Evolutionary conservation across 305 asterid genomes (phyloP), one percentile per base, ranked within the genome.

Genomic region (Fraxinus nigra): DNA sequence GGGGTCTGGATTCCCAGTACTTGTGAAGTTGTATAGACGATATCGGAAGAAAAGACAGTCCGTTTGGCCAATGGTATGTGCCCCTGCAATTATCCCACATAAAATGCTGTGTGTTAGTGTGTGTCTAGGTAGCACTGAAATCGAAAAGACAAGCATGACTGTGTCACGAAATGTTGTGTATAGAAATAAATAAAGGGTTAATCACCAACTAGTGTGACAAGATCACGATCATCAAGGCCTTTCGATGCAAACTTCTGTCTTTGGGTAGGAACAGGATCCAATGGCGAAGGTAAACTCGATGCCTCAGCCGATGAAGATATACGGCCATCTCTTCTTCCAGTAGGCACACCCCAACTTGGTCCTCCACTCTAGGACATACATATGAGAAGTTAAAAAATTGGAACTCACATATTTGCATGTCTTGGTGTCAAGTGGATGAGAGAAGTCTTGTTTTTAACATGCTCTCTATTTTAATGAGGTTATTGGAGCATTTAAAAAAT

Each of bases 301-400:
- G 86, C 87, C 3, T 88, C 91, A 0, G 93, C 86, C 0, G 92
- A 81, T 38, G 38, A 82, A 20, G 96, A 93, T n/a, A 85, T 83
- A 76, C 91, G 87, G 3, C 96, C 97, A 72, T 93, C 97, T 85
- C 95, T 88, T 86, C 95, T 89, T 37, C 97, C 97, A 0, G 92
- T 90, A 4, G 94, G 92, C 72, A 92, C 94, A 48, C 85, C 87
- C 97, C 97, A 93, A n/a, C 90, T 86, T 3, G 90, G 90, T 18
- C 97, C 97, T 4, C 94, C 93, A 77, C 89, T 89, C 97, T 93
- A 5, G 18, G 22, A 76, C 40, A 43, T 11, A 46, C 40, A 80
- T 34, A 20, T 13, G 8, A 35, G n/a, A 65, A 24, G 59, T 48
- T 35, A 38, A 13, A 28, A 24, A 10, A 6, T 18, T 63, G 10